Evolutionary conservation across 345 rosid genomes (phyloP), one percentile per base, ranked within the genome.

Genomic region (Euphorbia peplus): DNA sequence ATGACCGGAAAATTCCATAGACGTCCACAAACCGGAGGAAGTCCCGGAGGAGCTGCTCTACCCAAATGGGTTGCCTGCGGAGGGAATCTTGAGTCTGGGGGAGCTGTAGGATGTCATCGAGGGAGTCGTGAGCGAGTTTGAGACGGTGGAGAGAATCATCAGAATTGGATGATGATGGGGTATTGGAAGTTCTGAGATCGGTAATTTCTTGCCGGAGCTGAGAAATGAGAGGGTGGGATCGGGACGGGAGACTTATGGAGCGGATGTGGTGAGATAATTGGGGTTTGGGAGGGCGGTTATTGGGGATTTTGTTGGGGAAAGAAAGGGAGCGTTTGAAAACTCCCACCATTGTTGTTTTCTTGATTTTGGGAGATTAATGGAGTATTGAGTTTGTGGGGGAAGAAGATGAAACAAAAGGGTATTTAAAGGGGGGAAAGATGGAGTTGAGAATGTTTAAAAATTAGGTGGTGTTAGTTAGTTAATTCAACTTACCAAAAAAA

Each of bases 311-410:
- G 82, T 80, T 78, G 15, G 89, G 83, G 60, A 85, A 83, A 9
- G 92, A 85, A 44, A 82, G 76, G 7, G 92, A 85, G 8, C 88
- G 92, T 75, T 73, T 72, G 68, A 87, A 85, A 14, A 77, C 85
- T 41, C 84, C 78, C 1, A 74, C 84, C 86, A 84, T 81, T 18
- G 11, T 64, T 41, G 22, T 2, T 4, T 24, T 12, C 5, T 18
- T 2, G 32, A 30, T 9, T 8, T 14, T 3, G 1, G 0, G 14
- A 35, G 25, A 11, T 37, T 61, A 39, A 58, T 4, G 41, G 14
- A n/a, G 4, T 4, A 32, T 6, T 55, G 29, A 21, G n/a, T 3
- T 18, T 10, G 0, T 63, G 37, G 52, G 0, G 66, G 53, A 39
- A 59, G 61, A 8, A 52, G 8, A 56, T 5, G 21, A 15, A 37